phyloP scores from a whole-genome alignment of 352 stramenopile genomes.

The Phytopythium helicoides region DNA sequence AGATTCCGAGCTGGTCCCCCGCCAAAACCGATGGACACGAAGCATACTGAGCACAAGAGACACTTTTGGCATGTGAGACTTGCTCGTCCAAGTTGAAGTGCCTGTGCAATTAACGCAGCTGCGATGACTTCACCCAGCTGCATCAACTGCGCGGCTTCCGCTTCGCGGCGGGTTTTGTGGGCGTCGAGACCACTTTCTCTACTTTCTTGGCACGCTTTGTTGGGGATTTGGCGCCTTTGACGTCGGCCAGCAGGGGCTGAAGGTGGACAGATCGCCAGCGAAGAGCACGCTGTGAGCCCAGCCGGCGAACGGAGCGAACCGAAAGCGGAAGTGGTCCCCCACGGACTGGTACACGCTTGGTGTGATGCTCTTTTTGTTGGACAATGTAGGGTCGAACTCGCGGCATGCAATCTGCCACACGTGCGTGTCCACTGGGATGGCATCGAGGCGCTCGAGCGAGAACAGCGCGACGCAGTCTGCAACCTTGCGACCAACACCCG shows the following conservation, averaged over 20 bases:
- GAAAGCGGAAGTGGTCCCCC: conserved; percentile 90
- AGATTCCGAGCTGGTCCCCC: no score
- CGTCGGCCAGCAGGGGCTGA: conserved; percentile 22
- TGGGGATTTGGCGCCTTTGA: background rate
- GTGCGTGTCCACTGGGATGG: conserved; percentile 97
- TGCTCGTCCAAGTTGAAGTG: no score
- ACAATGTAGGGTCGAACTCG: conserved; percentile 57
- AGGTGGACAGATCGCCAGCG: conserved; percentile 41
- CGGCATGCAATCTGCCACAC: conserved; percentile 95
- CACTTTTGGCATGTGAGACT: no score
- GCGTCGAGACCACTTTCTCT: no score
- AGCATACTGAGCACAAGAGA: no score
- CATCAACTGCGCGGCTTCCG: no score
- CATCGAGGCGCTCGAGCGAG: conserved; percentile 88
- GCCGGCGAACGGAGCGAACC: conserved; percentile 88
- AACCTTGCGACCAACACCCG: conserved; percentile 93
- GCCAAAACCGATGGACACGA: background rate
- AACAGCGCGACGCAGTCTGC: conserved; percentile 98
- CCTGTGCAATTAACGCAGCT: no score
- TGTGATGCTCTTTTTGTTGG: conserved; percentile 72
- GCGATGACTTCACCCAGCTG: no score
- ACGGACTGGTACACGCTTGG: conserved; percentile 86
- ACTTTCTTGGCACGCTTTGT: background rate
- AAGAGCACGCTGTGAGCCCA: conserved; percentile 90
- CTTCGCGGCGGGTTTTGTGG: no score